Evolutionary conservation across 305 asterid genomes (phyloP).

Genomic region (Withania somnifera): DNA sequence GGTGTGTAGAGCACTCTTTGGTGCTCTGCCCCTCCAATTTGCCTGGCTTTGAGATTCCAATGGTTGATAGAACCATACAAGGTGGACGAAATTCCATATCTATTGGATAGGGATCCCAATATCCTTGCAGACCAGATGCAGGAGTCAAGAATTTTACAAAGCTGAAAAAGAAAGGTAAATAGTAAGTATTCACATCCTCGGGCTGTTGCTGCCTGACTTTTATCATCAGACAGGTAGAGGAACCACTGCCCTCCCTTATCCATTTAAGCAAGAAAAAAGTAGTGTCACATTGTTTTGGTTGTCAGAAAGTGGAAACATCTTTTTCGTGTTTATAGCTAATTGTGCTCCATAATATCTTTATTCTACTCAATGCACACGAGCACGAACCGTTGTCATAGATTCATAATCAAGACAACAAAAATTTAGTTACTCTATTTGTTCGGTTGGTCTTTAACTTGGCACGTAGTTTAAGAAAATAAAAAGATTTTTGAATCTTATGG

Average conservation of each 20-base stretch:
- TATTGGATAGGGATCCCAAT: conserved; percentile 93
- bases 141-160: conserved; percentile 86
- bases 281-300: background rate
- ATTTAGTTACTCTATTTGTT: too few relatives aligned
- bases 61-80: conserved; percentile 83
- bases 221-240: background rate
- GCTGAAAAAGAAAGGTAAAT: conserved; percentile 29
- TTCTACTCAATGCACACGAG: background rate
- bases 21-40: conserved; percentile 76
- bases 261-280: background rate
- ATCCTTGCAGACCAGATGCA: conserved; percentile 72
- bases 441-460: too few relatives aligned
- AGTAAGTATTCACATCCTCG: background rate
- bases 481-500: too few relatives aligned
- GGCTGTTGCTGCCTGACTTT: background rate
- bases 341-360: background rate
- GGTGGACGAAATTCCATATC: conserved; percentile 95
- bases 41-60: conserved; percentile 88
- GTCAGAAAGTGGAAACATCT: background rate
- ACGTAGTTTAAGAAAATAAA: too few relatives aligned
- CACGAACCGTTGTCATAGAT: background rate
- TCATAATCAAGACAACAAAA: background rate
- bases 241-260: background rate
- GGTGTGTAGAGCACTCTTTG: conserved; percentile 66
- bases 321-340: background rate